Percentiles rank a stretch among this genome's conserved stretches.
phyloP scores from a whole-genome alignment of 1,284 basidiomycete species.

The Ustilago nuda region DNA sequence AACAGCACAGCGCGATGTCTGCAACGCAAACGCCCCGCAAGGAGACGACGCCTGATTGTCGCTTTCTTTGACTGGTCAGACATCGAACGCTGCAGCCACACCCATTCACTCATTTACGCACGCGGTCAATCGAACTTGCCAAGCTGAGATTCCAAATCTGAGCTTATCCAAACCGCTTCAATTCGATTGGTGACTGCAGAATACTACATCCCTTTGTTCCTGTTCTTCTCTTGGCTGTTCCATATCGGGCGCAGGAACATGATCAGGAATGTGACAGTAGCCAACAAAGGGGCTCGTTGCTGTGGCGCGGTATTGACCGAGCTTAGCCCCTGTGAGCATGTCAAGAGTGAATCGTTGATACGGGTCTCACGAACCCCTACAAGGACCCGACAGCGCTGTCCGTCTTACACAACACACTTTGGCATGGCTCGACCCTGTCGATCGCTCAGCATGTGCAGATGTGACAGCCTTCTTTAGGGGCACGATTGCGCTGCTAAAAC shows the following conservation, averaged over 20 bases:
- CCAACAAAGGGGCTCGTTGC: neutral
- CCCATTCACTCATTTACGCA: too few relatives aligned
- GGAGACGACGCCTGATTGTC: neutral
- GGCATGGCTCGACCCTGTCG: too few relatives aligned
- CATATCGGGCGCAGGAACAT: conserved; percentile 15
- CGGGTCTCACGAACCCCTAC: conserved; percentile 7
- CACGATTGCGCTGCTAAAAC: too few relatives aligned
- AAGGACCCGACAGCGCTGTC: conserved; percentile 9
- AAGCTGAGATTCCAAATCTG: conserved; percentile 2
- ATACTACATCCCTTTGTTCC: conserved; percentile 2
- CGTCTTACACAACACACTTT: too few relatives aligned
- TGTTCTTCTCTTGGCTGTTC: neutral
- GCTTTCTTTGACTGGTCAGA: conserved; percentile 3
- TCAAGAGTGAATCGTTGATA: neutral
- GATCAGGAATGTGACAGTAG: conserved; percentile 7
- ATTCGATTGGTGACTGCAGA: too few relatives aligned
- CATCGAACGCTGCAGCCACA: conserved; percentile 1
- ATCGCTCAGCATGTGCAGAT: too few relatives aligned
- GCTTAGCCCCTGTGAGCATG: neutral
- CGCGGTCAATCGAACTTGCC: conserved; percentile 1
- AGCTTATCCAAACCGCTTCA: too few relatives aligned
- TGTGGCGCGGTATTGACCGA: neutral
- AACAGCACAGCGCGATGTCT: conserved; percentile 5
- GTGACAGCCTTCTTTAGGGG: too few relatives aligned
- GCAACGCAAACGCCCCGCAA: conserved; percentile 8